Conservation (phyloP, 306 rosid genomes). For the Cicer yamashitae region DNA sequence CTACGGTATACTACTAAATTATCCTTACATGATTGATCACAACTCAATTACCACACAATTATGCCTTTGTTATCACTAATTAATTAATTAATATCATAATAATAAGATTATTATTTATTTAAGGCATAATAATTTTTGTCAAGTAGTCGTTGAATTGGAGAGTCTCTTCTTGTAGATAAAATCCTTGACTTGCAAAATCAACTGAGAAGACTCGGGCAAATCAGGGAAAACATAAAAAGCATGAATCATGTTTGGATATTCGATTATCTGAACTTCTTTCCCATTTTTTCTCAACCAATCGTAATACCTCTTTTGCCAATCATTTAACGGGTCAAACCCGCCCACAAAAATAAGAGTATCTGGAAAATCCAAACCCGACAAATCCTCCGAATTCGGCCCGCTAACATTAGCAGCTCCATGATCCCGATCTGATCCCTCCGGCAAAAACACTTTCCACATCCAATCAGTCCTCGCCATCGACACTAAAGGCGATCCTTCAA, state of each 20-base stretch:
- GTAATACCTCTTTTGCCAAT: constrained; percentile 69
- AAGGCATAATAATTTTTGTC: neutral
- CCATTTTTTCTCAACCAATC: constrained; percentile 67
- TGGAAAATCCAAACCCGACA: constrained; percentile 65
- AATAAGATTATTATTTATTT: too few relatives aligned
- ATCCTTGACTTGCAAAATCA: constrained; percentile 53
- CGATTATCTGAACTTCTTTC: constrained; percentile 53
- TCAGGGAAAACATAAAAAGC: constrained; percentile 68
- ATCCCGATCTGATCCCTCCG: constrained; percentile 57
- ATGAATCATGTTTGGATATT: constrained; percentile 65
- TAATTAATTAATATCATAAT: too few relatives aligned
- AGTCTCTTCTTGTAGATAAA: constrained; percentile 43
- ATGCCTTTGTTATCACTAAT: too few relatives aligned
- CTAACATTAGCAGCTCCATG: constrained; percentile 61
- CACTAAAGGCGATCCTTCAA: constrained; percentile 50
- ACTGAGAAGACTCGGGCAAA: constrained; percentile 53
- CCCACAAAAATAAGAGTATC: constrained; percentile 60
- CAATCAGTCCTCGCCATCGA: constrained; percentile 59
- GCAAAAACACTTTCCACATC: constrained; percentile 68
- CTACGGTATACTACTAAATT: too few relatives aligned
- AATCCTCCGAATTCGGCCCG: constrained; percentile 61
- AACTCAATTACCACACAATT: too few relatives aligned
- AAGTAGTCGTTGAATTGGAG: neutral
- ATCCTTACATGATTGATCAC: too few relatives aligned
- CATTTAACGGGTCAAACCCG: constrained; percentile 79